A percentile compares a stretch with the other conserved stretches of the same genome.
Conservation (phyloP, 1,139 yeast species). For the Hemisphaericaspora subhashii region DNA sequence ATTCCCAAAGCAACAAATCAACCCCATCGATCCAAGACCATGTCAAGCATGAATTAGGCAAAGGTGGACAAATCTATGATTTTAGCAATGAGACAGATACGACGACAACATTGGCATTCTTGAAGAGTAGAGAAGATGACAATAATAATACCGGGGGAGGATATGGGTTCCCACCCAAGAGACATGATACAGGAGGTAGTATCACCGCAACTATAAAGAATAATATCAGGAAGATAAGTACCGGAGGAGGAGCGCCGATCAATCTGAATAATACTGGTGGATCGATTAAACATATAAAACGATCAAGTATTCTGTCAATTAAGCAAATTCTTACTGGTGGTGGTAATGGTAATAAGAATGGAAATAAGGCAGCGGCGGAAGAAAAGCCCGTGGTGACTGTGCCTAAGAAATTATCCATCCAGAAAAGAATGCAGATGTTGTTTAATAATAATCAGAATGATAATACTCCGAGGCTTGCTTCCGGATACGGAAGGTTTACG, state of each 20-base stretch:
- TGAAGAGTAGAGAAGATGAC: slow-evolving; percentile 49
- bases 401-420: slow-evolving; percentile 52
- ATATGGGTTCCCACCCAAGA: slow-evolving; percentile 8
- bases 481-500: slow-evolving; percentile 75
- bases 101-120: slow-evolving; percentile 57
- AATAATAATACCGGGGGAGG: too few relatives aligned
- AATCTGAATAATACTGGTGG: slow-evolving; percentile 26
- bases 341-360: slow-evolving; percentile 16
- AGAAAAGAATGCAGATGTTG: slow-evolving; percentile 64
- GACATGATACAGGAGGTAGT: slow-evolving; percentile 48
- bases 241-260: slow-evolving; percentile 36
- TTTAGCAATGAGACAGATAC: slow-evolving; percentile 24
- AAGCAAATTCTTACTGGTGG: slow-evolving; percentile 47
- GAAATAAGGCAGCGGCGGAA: slow-evolving; percentile 10
- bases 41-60: slow-evolving; percentile 35
- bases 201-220: slow-evolving; percentile 36
- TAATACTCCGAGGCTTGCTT: slow-evolving; percentile 59
- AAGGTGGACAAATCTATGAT: slow-evolving; percentile 22
- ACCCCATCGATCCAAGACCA: slow-evolving; percentile 34
- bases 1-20: slow-evolving; percentile 20
- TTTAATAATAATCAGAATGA: slow-evolving; percentile 49
- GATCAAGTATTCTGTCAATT: slow-evolving; percentile 42
- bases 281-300: slow-evolving; percentile 19
- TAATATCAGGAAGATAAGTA: slow-evolving; percentile 40
- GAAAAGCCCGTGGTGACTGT: too few relatives aligned